These are phyloP conservation scores for Terfezia boudieri DNA, from an alignment of 495 filamentous ascomycete genomes.

Conservation along the genomic window DNA sequence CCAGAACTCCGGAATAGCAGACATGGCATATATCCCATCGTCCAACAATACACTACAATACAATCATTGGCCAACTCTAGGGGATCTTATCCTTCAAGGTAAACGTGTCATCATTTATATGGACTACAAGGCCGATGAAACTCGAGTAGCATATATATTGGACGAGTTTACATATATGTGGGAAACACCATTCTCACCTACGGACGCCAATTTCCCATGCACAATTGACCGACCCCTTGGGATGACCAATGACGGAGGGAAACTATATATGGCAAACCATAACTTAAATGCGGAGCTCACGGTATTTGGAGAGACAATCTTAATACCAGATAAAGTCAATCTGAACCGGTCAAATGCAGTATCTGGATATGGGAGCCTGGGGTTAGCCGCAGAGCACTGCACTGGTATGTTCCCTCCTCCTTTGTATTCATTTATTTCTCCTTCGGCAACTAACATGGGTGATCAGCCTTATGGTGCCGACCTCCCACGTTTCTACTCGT, in stretches of 20 bases:
- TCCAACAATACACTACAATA: conserved; percentile 34
- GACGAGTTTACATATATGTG: conserved; percentile 55
- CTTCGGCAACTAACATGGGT: not conserved
- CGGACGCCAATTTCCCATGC: conserved; percentile 41
- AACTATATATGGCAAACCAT: conserved; percentile 82
- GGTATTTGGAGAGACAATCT: conserved; percentile 33
- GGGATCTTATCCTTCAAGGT: conserved; percentile 43
- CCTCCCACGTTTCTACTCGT: conserved; percentile 74
- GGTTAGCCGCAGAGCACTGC: conserved; percentile 44
- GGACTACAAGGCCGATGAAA: conserved; percentile 73
- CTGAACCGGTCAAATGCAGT: conserved; percentile 48
- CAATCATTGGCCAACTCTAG: conserved; percentile 67
- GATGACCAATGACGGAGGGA: conserved; percentile 18
- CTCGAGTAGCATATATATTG: conserved; percentile 48
- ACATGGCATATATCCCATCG: conserved; percentile 19
- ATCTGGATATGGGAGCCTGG: conserved; percentile 46
- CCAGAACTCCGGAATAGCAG: conserved; percentile 24
- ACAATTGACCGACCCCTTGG: conserved; percentile 44
- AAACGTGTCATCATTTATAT: conserved; percentile 44
- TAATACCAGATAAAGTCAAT: conserved; percentile 52
- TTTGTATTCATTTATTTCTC: not conserved
- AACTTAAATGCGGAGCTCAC: conserved; percentile 60
- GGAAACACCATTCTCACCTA: conserved; percentile 55
- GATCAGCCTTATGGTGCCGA: conserved; percentile 35
- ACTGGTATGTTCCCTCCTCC: conserved; percentile 26